Base-by-base conservation (phyloP, 148 eudicot species). In the Nepenthes mirabilis region DNA sequence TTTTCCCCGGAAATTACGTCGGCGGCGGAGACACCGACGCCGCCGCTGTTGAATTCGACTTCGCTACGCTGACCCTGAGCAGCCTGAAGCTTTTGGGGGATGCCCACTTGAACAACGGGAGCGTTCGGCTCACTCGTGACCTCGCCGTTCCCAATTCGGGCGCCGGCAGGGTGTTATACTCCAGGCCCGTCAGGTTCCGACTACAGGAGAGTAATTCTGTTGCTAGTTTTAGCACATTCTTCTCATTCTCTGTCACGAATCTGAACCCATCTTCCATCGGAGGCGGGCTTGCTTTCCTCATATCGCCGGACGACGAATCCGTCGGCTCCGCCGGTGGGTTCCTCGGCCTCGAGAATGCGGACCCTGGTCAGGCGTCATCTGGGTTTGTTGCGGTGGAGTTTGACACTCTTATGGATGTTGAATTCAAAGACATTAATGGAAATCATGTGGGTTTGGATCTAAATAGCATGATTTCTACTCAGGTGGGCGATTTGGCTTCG, bases 391-490 rank as follows among this genome's bases (percentile, higher is more conserved):
- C 83, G 3, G 75, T 91, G 1, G 97, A 91, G 40, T 91, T 87
- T n/a, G 97, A 91, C 35, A 91, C 95, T 1, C 37, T 79, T 0
- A 87, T 91, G 95, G 97, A 91, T 67, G 89, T 84, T 0, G 78
- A 84, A 37, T 87, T 80, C 37, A 64, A 66, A 10, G 97, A 91
- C 59, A 74, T 91, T 2, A 91, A 91, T 47, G 80, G 95, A 0
- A 91, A 91, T 34, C 97, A 91, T 57, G 87, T 91, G 58, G 97
- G 97, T 0, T 52, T 91, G 64, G 91, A 91, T 84, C 74, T 87
- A 2, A 73, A 78, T 43, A 77, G 83, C 0, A 73, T 87, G 79
- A 70, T 74, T 2, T 91, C 97, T 1, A 37, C 67, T 5, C 64
- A 71, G 33, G 80, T 73, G 0, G 69, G 63, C 12, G 91, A 91